A percentile compares a stretch with the other conserved stretches of the same genome.
Conservation (phyloP, 73 alveolate genomes). For the Loxodes magnus region DNA sequence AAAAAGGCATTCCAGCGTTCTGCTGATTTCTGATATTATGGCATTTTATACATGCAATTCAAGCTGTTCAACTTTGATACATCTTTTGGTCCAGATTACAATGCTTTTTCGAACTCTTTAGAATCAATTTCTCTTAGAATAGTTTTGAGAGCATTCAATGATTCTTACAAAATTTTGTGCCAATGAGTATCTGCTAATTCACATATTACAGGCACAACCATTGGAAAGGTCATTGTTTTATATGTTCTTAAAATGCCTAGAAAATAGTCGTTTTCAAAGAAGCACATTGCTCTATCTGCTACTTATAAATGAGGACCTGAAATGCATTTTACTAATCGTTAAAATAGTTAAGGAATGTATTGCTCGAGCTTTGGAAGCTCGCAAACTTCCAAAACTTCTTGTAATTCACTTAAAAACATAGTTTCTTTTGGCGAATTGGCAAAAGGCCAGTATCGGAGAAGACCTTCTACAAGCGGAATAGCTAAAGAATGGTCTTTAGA, state of each 20-base stretch:
- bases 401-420: slow-evolving; percentile 70
- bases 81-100: slow-evolving; percentile 20
- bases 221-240: slow-evolving; percentile 68
- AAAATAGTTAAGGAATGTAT: slow-evolving; percentile 62
- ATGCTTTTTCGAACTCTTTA: slow-evolving; percentile 66
- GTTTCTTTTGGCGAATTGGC: slow-evolving; percentile 91
- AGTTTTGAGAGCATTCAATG: slow-evolving; percentile 61
- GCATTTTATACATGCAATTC: neutral
- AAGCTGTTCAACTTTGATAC: neutral
- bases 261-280: slow-evolving; percentile 76
- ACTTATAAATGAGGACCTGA: slow-evolving; percentile 81
- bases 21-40: neutral
- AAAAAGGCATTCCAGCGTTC: slow-evolving; percentile 10
- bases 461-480: slow-evolving; percentile 63
- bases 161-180: slow-evolving; percentile 73
- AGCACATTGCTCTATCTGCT: slow-evolving; percentile 88
- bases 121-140: slow-evolving; percentile 75
- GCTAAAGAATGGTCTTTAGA: slow-evolving; percentile 63
- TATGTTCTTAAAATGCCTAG: slow-evolving; percentile 56
- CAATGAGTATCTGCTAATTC: slow-evolving; percentile 76
- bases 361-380: slow-evolving; percentile 70
- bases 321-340: slow-evolving; percentile 70
- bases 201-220: slow-evolving; percentile 67
- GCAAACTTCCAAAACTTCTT: slow-evolving; percentile 82
- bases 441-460: slow-evolving; percentile 86